Percentiles rank a stretch among this genome's conserved stretches.
Conservation (phyloP, 371 early-diverging fungal species). For the Saksenaea oblongispora region DNA sequence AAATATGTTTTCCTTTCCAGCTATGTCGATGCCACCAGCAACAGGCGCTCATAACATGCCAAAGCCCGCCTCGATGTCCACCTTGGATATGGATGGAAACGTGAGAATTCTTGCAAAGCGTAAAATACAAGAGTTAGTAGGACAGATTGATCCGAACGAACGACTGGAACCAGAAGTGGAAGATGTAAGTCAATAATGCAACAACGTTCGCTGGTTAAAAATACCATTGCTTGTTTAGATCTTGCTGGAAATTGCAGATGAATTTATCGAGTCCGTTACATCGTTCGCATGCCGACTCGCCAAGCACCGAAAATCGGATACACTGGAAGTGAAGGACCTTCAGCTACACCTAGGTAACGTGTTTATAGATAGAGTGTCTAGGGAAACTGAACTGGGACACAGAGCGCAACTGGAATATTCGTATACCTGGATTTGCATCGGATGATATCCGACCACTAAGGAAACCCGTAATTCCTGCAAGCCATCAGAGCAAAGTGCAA, state of each 20-base stretch:
- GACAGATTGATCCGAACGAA: constrained; percentile 85
- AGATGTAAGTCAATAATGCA: constrained; percentile 58
- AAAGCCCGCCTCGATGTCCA: constrained; percentile 1
- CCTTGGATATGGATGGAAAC: constrained; percentile 32
- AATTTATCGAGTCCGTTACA: constrained; percentile 90
- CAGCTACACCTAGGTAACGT: constrained; percentile 84
- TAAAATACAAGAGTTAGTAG: constrained; percentile 86
- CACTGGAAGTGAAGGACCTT: constrained; percentile 88
- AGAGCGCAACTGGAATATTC: constrained; percentile 94
- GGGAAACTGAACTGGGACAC: constrained; percentile 1
- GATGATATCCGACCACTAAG: constrained; percentile 81
- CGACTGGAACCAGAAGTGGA: constrained; percentile 89
- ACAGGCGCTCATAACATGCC: neutral
- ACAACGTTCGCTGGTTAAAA: neutral
- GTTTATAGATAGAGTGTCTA: neutral
- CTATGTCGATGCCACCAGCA: constrained; percentile 9
- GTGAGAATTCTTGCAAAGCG: constrained; percentile 71
- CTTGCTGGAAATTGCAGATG: constrained; percentile 87
- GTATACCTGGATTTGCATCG: constrained; percentile 88
- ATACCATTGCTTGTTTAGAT: constrained; percentile 48
- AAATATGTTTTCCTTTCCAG: constrained; percentile 11
- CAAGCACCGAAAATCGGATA: constrained; percentile 84
- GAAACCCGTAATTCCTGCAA: constrained; percentile 62
- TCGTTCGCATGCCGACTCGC: constrained; percentile 86
- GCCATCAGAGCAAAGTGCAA: constrained; percentile 69